Conservation (phyloP, 2,329 filamentous ascomycete genomes). For the Phoma sp. region DNA sequence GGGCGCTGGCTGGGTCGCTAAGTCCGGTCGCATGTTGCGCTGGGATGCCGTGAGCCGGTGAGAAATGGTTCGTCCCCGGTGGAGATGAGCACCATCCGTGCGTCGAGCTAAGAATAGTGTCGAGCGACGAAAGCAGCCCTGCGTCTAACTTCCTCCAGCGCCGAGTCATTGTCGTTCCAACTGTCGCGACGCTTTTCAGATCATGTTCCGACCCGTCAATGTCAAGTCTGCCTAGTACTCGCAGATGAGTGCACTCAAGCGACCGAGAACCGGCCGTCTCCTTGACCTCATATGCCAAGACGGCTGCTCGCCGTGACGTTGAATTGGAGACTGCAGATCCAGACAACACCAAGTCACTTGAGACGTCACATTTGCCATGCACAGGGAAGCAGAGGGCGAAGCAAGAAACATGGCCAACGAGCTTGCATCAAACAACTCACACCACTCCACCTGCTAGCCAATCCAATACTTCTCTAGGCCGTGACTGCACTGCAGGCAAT, state of each 20-base stretch:
- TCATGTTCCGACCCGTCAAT: constrained; percentile 8
- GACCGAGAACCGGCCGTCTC: constrained; percentile 22
- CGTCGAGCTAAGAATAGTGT: constrained; percentile 14
- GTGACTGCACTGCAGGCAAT: not conserved
- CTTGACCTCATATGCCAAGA: constrained; percentile 9
- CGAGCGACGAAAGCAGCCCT: constrained; percentile 17
- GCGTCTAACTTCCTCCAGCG: constrained; percentile 14
- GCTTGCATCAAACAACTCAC: constrained; percentile 7
- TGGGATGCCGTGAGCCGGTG: constrained; percentile 20
- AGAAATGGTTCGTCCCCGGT: constrained; percentile 14
- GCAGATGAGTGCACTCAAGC: constrained; percentile 5
- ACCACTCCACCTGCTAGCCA: not conserved
- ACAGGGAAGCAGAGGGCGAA: constrained; percentile 21
- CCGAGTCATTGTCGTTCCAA: constrained; percentile 18
- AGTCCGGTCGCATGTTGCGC: constrained; percentile 20
- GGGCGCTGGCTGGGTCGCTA: constrained; percentile 12
- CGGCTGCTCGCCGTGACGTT: constrained; percentile 9
- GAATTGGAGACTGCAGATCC: constrained; percentile 21
- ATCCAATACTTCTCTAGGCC: not conserved
- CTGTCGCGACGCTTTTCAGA: constrained; percentile 11
- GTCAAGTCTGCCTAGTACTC: constrained; percentile 10
- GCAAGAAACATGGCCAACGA: constrained; percentile 33
- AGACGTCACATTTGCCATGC: constrained; percentile 5
- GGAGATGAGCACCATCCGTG: constrained; percentile 7
- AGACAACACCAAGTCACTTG: constrained; percentile 11